A percentile compares a stretch with the other conserved stretches of the same genome.
phyloP scores from a whole-genome alignment of 192 early-diverging fungal genomes.

The Spizellomyces punctatus region DNA sequence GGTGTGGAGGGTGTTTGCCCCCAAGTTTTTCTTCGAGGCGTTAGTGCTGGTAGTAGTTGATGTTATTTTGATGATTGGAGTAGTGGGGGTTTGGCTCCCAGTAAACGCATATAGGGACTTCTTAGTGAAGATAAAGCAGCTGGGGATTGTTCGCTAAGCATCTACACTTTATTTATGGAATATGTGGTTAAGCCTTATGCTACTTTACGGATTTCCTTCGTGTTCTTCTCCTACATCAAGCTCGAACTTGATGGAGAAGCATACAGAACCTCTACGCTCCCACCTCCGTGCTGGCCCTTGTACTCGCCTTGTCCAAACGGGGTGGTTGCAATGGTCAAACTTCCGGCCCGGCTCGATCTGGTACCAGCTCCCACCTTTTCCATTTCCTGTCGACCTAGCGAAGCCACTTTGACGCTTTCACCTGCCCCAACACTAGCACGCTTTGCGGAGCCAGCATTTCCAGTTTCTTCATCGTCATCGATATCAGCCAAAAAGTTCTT shows the following conservation, averaged over 20 bases:
- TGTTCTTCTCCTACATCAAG: not conserved
- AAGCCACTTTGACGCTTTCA: slow-evolving; percentile 13
- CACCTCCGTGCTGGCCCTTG: slow-evolving; percentile 17
- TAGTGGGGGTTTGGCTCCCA: slow-evolving; percentile 21
- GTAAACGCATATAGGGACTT: slow-evolving; percentile 23
- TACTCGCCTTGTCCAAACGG: slow-evolving; percentile 22
- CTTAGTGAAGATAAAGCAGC: slow-evolving; percentile 16
- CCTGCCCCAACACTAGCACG: not conserved
- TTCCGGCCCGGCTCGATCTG: not conserved
- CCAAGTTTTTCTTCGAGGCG: slow-evolving; percentile 71
- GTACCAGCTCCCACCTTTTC: slow-evolving; percentile 8
- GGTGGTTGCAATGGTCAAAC: slow-evolving; percentile 12
- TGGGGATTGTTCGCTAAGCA: slow-evolving; percentile 7
- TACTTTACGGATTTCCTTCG: too few species aligned
- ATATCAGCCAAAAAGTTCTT: slow-evolving; percentile 40
- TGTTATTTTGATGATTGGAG: slow-evolving; percentile 24
- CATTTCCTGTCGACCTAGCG: slow-evolving; percentile 1
- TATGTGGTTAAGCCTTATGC: too few species aligned
- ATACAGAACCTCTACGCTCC: slow-evolving; percentile 39
- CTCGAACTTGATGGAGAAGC: slow-evolving; percentile 21
- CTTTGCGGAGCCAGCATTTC: not conserved
- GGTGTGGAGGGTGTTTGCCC: slow-evolving; percentile 98
- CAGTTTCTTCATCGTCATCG: slow-evolving; percentile 27
- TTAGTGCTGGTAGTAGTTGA: slow-evolving; percentile 24
- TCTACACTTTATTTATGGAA: not conserved